These are phyloP conservation scores for Fusarium longipes DNA, from an alignment of 2,329 filamentous ascomycete genomes.

Conservation along the genomic window DNA sequence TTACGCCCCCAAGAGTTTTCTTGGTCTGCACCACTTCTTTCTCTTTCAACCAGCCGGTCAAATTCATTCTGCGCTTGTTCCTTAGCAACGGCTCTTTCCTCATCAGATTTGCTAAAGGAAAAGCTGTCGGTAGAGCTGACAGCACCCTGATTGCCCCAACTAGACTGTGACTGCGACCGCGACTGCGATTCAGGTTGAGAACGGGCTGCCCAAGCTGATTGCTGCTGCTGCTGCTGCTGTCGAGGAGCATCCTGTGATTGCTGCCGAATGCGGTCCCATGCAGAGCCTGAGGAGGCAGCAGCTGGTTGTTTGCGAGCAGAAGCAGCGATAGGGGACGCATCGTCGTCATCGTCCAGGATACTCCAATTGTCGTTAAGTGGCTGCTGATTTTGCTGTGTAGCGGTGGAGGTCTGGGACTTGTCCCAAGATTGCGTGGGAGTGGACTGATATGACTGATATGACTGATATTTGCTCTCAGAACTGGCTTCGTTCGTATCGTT, in stretches of 20 bases:
- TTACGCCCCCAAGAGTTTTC: slow-evolving; percentile 43
- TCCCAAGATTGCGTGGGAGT: slow-evolving; percentile 17
- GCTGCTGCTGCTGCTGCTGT: slow-evolving; percentile 41
- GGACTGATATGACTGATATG: slow-evolving; percentile 1
- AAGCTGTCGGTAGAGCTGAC: slow-evolving; percentile 46
- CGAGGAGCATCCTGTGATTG: slow-evolving; percentile 36
- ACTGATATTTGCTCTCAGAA: slow-evolving; percentile 1
- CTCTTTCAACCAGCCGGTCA: slow-evolving; percentile 60
- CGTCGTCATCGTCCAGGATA: slow-evolving; percentile 50
- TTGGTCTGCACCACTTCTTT: slow-evolving; percentile 51
- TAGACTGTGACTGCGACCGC: slow-evolving; percentile 34
- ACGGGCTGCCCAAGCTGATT: slow-evolving; percentile 33
- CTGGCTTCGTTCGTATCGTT: slow-evolving; percentile 2
- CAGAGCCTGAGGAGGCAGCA: slow-evolving; percentile 45
- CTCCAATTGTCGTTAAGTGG: slow-evolving; percentile 41
- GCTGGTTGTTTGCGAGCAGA: slow-evolving; percentile 42
- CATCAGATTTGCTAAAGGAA: slow-evolving; percentile 52
- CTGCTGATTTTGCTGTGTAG: slow-evolving; percentile 22
- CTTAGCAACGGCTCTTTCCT: slow-evolving; percentile 54
- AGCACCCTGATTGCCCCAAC: slow-evolving; percentile 47
- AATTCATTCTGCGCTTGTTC: slow-evolving; percentile 63
- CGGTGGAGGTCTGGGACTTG: background rate
- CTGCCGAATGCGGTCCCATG: slow-evolving; percentile 60
- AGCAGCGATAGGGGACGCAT: slow-evolving; percentile 58
- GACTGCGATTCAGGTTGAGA: slow-evolving; percentile 21